A percentile compares a stretch with the other conserved stretches of the same genome.
phyloP scores from a whole-genome alignment of 2,329 filamentous ascomycete genomes.

The Cladosporium sphaerospermum region DNA sequence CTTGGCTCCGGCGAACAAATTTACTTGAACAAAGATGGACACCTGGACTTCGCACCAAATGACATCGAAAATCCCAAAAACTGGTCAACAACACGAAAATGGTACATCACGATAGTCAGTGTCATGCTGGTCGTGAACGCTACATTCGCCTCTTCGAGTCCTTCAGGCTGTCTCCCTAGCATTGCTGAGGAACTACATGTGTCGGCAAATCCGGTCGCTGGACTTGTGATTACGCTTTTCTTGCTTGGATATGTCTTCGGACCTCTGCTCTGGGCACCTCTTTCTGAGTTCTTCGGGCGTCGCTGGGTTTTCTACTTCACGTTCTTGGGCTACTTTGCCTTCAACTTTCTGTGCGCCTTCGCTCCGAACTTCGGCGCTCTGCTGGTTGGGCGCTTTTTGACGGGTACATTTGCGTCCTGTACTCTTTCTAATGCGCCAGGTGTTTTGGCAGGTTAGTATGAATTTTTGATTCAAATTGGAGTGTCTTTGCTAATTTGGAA shows the following conservation, averaged over 20 bases:
- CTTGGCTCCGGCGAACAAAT: slow-evolving; percentile 33
- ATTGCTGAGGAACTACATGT: slow-evolving; percentile 44
- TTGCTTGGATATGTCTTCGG: slow-evolving; percentile 51
- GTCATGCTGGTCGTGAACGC: slow-evolving; percentile 50
- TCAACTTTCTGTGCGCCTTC: slow-evolving; percentile 51
- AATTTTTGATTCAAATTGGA: slow-evolving; percentile 40
- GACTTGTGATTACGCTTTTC: slow-evolving; percentile 30
- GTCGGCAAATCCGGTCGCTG: slow-evolving; percentile 36
- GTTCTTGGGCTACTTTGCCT: slow-evolving; percentile 37
- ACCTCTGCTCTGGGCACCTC: slow-evolving; percentile 57
- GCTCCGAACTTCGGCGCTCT: slow-evolving; percentile 49
- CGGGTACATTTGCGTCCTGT: slow-evolving; percentile 50
- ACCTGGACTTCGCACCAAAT: slow-evolving; percentile 47
- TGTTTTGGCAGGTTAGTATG: slow-evolving; percentile 36
- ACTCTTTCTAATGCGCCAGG: slow-evolving; percentile 40
- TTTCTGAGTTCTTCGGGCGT: slow-evolving; percentile 60
- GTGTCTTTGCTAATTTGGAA: not conserved
- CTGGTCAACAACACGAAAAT: slow-evolving; percentile 39
- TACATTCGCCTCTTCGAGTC: slow-evolving; percentile 47
- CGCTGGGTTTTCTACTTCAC: slow-evolving; percentile 45
- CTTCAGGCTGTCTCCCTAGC: slow-evolving; percentile 34
- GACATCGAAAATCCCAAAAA: slow-evolving; percentile 48
- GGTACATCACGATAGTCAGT: slow-evolving; percentile 37
- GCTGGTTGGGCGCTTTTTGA: slow-evolving; percentile 50
- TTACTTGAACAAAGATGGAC: slow-evolving; percentile 45